A percentile compares a stretch with the other conserved stretches of the same genome.
These are phyloP conservation scores for Hericium coralloides DNA, from an alignment of 768 basidiomycete genomes.

Conservation along the genomic window DNA sequence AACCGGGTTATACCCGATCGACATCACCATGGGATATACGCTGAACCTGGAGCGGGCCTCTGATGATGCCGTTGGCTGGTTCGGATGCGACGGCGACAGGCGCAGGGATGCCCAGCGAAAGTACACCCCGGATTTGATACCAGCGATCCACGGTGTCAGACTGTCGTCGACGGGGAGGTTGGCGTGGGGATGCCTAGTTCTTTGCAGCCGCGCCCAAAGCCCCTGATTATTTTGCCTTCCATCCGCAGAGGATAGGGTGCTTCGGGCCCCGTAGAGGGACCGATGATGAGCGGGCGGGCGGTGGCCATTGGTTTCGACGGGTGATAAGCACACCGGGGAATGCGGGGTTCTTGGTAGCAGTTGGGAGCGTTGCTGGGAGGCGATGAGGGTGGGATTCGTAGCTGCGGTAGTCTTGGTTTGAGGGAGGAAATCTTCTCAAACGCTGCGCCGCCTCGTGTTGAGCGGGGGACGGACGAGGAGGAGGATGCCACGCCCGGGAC, in stretches of 20 bases:
- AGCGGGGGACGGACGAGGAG: no score
- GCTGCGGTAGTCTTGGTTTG: no score
- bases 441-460: no score
- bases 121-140: conserved; percentile 21
- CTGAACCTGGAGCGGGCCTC: conserved; percentile 9
- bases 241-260: neutral
- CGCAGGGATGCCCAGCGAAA: conserved; percentile 19
- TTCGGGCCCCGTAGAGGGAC: neutral
- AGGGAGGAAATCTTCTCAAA: no score
- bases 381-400: no score
- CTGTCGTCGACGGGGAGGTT: conserved; percentile 21
- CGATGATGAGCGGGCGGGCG: neutral
- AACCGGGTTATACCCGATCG: conserved; percentile 20
- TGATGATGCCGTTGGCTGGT: neutral
- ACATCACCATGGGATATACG: conserved; percentile 25
- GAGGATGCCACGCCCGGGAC: no score
- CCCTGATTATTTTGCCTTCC: conserved; percentile 2
- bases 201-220: conserved; percentile 3
- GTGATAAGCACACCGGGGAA: neutral
- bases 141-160: conserved; percentile 20
- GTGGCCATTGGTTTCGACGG: neutral
- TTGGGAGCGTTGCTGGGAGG: no score
- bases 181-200: conserved; percentile 12
- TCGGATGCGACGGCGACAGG: neutral
- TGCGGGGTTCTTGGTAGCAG: no score